phyloP scores from a whole-genome alignment of 2,329 filamentous ascomycete species.

The Penicillium griseofulvum region DNA sequence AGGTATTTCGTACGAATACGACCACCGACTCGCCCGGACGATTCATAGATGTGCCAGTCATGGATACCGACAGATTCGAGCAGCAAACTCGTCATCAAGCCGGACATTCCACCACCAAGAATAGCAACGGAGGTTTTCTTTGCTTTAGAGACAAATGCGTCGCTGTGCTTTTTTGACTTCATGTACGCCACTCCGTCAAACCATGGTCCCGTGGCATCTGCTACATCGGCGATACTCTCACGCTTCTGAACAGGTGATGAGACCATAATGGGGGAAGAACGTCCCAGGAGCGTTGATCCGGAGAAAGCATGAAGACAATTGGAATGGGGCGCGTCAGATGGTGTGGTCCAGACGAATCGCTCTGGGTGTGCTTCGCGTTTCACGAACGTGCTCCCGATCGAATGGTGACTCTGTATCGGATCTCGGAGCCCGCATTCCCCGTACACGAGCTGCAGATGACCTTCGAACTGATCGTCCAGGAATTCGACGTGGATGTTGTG shows the following conservation, averaged over 20 bases:
- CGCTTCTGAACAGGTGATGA: slow-evolving; percentile 18
- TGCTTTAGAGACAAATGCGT: slow-evolving; percentile 28
- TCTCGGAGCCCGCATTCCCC: slow-evolving; percentile 44
- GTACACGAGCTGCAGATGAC: slow-evolving; percentile 46
- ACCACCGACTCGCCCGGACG: slow-evolving; percentile 43
- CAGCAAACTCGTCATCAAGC: slow-evolving; percentile 41
- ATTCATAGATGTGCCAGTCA: slow-evolving; percentile 48
- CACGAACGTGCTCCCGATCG: slow-evolving; percentile 44
- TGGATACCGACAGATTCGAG: slow-evolving; percentile 47
- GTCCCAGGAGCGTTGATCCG: slow-evolving; percentile 18
- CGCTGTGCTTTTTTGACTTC: slow-evolving; percentile 27
- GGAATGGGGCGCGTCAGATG: slow-evolving; percentile 26
- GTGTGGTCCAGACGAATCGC: slow-evolving; percentile 45
- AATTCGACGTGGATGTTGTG: slow-evolving; percentile 52
- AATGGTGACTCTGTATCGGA: slow-evolving; percentile 42
- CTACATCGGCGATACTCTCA: slow-evolving; percentile 32
- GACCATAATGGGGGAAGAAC: slow-evolving; percentile 23
- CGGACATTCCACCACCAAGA: slow-evolving; percentile 39
- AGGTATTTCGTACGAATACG: slow-evolving; percentile 47
- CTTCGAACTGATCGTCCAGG: slow-evolving; percentile 41
- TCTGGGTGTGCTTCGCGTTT: slow-evolving; percentile 40
- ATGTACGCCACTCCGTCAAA: slow-evolving; percentile 43
- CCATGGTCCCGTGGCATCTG: slow-evolving; percentile 41
- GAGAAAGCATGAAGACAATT: slow-evolving; percentile 39
- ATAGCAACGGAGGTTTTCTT: slow-evolving; percentile 37